Evolutionary conservation across 371 early-diverging fungal genomes (phyloP).

Genomic region (Mucor piriformis): DNA sequence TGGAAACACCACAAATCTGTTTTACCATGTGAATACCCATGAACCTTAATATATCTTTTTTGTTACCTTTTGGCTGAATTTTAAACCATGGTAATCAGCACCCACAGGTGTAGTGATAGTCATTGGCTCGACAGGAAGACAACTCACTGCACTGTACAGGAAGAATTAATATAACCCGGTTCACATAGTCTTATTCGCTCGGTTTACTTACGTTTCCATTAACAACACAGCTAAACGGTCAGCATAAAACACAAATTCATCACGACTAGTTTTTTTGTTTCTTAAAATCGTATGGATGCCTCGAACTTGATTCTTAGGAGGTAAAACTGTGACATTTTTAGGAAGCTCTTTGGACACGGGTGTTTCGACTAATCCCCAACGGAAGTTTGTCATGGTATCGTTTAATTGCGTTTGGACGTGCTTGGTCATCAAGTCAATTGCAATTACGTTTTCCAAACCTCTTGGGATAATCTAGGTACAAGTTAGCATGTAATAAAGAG

Average conservation of each 20-base stretch:
- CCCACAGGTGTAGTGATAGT: slow-evolving; percentile 70
- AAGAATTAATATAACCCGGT: neutral
- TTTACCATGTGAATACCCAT: neutral
- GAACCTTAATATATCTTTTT: neutral
- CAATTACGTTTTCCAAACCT: slow-evolving; percentile 87
- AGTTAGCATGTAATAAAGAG: neutral
- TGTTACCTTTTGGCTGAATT: slow-evolving; percentile 44
- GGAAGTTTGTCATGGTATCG: slow-evolving; percentile 68
- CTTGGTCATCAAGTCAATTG: slow-evolving; percentile 89
- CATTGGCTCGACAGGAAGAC: slow-evolving; percentile 57
- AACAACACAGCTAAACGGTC: slow-evolving; percentile 84
- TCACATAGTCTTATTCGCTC: neutral
- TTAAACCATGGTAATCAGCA: slow-evolving; percentile 59
- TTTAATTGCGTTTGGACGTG: slow-evolving; percentile 83
- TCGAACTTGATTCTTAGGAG: slow-evolving; percentile 69
- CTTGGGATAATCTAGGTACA: slow-evolving; percentile 77
- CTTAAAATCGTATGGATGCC: slow-evolving; percentile 87
- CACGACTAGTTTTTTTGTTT: slow-evolving; percentile 69
- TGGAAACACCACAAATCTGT: slow-evolving; percentile 79
- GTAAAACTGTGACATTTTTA: slow-evolving; percentile 57
- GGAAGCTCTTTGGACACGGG: slow-evolving; percentile 50
- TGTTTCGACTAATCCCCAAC: slow-evolving; percentile 64
- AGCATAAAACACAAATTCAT: slow-evolving; percentile 90
- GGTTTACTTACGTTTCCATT: slow-evolving; percentile 68
- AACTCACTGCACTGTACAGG: slow-evolving; percentile 58